Evolutionary conservation across 495 filamentous ascomycete genomes (phyloP).

Genomic region (Parachaetomium inaequale): DNA sequence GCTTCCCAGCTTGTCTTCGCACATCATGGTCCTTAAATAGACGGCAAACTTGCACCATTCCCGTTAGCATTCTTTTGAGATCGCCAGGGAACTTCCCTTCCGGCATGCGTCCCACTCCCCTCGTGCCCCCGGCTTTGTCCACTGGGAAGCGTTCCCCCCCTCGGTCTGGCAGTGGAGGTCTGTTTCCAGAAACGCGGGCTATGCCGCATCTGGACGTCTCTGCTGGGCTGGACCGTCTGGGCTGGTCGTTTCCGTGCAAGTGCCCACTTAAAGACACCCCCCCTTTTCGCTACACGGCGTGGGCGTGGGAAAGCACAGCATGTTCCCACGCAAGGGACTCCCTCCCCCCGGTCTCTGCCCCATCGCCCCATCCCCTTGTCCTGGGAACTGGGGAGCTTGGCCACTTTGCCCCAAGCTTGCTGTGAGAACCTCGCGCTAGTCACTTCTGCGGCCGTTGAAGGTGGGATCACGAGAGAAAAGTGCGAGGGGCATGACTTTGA

Average conservation of each 20-base stretch:
- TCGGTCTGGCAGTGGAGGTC: constrained; percentile 2
- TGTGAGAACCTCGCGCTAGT: constrained; percentile 1
- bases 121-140: background rate
- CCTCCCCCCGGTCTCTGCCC: constrained; percentile 1
- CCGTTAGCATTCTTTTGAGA: background rate
- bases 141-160: background rate
- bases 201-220: constrained; percentile 21
- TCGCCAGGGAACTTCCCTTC: background rate
- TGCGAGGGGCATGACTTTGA: background rate
- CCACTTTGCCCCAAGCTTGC: background rate
- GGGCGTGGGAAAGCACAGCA: too few relatives aligned
- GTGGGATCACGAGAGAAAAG: background rate
- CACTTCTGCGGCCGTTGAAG: background rate
- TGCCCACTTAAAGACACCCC: constrained; percentile 4
- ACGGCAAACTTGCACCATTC: constrained; percentile 6
- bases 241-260: constrained; percentile 6
- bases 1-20: background rate
- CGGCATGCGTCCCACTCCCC: background rate
- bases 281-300: too few relatives aligned
- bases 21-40: background rate
- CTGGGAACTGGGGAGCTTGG: constrained; percentile 1
- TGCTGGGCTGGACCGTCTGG: constrained; percentile 15
- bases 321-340: background rate
- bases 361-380: constrained; percentile 9
- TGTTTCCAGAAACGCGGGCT: constrained; percentile 12